Evolutionary conservation across 768 basidiomycete genomes (phyloP).

Genomic region (Rickenella mellea): DNA sequence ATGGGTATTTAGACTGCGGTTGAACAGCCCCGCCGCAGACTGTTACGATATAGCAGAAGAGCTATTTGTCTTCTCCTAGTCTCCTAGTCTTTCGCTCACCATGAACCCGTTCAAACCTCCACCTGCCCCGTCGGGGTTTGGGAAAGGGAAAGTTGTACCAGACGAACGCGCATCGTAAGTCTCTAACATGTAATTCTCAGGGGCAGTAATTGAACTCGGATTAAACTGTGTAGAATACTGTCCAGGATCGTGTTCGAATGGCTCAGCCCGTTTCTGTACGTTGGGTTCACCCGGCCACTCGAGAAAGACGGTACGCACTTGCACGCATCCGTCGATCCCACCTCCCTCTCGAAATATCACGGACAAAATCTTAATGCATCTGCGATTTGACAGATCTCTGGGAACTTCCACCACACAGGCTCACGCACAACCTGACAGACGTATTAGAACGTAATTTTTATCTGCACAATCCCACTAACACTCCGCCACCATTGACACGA

Average conservation of each 20-base stretch:
- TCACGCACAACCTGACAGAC: slow-evolving; percentile 30
- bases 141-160: slow-evolving; percentile 6
- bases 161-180: slow-evolving; percentile 2
- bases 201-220: background rate
- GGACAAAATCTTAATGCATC: too few species aligned
- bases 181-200: background rate
- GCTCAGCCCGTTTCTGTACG: slow-evolving; percentile 14
- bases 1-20: too few species aligned
- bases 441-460: slow-evolving; percentile 38
- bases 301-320: slow-evolving; percentile 11
- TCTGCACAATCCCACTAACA: slow-evolving; percentile 37
- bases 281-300: slow-evolving; percentile 15
- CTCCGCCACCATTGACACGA: slow-evolving; percentile 24
- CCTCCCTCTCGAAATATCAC: background rate
- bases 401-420: slow-evolving; percentile 31
- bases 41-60: too few species aligned
- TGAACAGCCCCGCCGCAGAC: too few species aligned
- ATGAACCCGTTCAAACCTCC: too few species aligned
- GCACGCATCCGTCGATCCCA: background rate
- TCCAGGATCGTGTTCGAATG: slow-evolving; percentile 11
- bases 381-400: slow-evolving; percentile 44
- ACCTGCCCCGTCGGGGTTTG: slow-evolving; percentile 19
- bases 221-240: slow-evolving; percentile 2
- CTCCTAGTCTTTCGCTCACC: too few species aligned
- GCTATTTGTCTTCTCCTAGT: too few species aligned